Conservation (phyloP, 2,329 filamentous ascomycete genomes). For the Cladosporium velox region DNA sequence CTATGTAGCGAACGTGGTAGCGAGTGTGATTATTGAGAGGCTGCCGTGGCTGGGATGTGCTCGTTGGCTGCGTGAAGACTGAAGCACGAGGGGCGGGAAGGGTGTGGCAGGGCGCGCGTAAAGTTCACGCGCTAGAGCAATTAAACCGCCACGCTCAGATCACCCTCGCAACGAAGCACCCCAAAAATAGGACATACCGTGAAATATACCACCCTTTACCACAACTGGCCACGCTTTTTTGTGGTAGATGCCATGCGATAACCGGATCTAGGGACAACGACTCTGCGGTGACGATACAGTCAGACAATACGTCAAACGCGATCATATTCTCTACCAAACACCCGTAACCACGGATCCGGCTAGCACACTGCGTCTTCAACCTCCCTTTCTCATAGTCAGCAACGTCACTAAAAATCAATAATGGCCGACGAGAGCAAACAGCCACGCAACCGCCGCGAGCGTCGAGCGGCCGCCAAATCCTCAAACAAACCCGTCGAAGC, state of each 20-base stretch:
- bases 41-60: constrained; percentile 12
- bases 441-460: constrained; percentile 48
- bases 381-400: background rate
- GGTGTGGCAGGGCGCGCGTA: constrained; percentile 11
- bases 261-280: constrained; percentile 1
- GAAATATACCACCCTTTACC: background rate
- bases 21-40: background rate
- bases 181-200: constrained; percentile 6
- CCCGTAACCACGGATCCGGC: background rate
- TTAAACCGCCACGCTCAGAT: background rate
- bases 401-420: background rate
- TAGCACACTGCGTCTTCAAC: background rate
- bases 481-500: constrained; percentile 40
- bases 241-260: constrained; percentile 4
- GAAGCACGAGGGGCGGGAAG: constrained; percentile 9
- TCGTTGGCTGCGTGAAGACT: background rate
- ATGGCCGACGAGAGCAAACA: constrained; percentile 30
- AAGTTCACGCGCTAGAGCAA: background rate
- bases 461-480: constrained; percentile 42
- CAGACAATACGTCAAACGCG: background rate
- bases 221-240: background rate
- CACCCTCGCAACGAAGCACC: background rate
- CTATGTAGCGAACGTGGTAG: constrained; percentile 20
- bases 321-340: background rate
- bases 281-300: constrained; percentile 1